Evolutionary conservation across 176 grass and related monocot species (phyloP).

Genomic region (Poa annua): DNA sequence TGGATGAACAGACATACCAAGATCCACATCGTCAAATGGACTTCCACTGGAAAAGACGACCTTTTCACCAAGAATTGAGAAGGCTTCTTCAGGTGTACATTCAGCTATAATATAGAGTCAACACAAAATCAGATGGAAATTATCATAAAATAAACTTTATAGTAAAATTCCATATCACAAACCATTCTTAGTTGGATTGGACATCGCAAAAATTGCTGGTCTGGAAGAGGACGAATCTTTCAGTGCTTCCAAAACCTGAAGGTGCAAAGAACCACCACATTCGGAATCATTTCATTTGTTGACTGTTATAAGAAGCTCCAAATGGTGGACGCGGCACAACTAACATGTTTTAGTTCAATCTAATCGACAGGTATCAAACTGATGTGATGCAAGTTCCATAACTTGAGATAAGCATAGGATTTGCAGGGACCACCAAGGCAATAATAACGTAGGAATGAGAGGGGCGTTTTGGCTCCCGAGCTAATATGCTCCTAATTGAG

Average conservation of each 20-base stretch:
- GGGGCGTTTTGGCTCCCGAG: no score
- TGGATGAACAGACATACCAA: slow-evolving; percentile 61
- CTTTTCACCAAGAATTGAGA: slow-evolving; percentile 82
- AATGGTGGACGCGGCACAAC: slow-evolving; percentile 1
- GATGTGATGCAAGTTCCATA: slow-evolving; percentile 28
- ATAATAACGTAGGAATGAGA: background rate
- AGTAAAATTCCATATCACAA: slow-evolving; percentile 45
- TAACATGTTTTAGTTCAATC: slow-evolving; percentile 10
- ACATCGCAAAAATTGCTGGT: slow-evolving; percentile 97
- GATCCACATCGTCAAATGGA: slow-evolving; percentile 82
- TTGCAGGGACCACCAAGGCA: background rate
- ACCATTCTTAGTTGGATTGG: slow-evolving; percentile 98
- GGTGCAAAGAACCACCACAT: slow-evolving; percentile 7
- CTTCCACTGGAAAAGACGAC: slow-evolving; percentile 94
- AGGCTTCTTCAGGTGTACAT: slow-evolving; percentile 93
- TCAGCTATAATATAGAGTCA: slow-evolving; percentile 65
- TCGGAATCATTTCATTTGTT: slow-evolving; percentile 28
- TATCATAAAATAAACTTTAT: slow-evolving; percentile 26
- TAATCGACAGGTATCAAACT: slow-evolving; percentile 19
- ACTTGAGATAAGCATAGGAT: slow-evolving; percentile 35
- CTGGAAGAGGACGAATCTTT: slow-evolving; percentile 91
- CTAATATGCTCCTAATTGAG: no score
- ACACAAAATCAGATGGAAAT: slow-evolving; percentile 38
- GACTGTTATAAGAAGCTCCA: slow-evolving; percentile 1
- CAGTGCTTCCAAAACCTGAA: slow-evolving; percentile 86